These are phyloP conservation scores for Suillus spraguei DNA, from an alignment of 768 basidiomycete genomes.

Conservation along the genomic window DNA sequence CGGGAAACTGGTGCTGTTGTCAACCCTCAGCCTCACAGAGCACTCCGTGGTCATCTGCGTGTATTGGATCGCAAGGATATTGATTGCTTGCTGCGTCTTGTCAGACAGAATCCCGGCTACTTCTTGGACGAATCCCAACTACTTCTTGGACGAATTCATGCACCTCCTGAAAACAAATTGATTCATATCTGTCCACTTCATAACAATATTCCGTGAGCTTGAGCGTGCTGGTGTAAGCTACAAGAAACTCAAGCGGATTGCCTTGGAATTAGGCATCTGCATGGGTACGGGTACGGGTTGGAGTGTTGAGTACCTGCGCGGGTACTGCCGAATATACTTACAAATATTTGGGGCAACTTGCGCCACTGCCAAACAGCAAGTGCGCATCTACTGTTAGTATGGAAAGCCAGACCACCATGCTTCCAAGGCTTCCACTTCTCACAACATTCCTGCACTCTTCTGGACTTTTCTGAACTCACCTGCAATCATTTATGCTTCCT, in stretches of 20 bases:
- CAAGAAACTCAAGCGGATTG: slow-evolving; percentile 33
- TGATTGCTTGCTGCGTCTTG: not conserved
- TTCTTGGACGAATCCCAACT: not conserved
- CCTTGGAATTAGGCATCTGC: no score
- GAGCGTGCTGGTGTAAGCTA: slow-evolving; percentile 24
- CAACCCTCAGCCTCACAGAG: slow-evolving; percentile 14
- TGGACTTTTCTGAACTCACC: no score
- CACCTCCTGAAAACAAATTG: slow-evolving; percentile 4
- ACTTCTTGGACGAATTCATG: not conserved
- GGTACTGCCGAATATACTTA: no score
- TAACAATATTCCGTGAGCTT: slow-evolving; percentile 35
- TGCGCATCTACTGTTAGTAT: no score
- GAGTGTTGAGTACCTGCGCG: no score
- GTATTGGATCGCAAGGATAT: not conserved
- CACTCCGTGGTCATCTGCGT: not conserved
- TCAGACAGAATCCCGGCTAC: not conserved
- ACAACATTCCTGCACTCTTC: no score
- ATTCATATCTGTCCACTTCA: slow-evolving; percentile 38
- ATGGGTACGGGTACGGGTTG: no score
- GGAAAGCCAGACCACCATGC: no score
- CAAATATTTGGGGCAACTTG: no score
- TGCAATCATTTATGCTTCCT: no score
- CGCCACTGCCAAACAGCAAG: no score
- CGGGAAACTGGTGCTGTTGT: slow-evolving; percentile 20
- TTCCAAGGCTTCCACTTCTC: no score